phyloP scores from a whole-genome alignment of 805 yeast species.

The Saccharomycodes ludwigii region DNA sequence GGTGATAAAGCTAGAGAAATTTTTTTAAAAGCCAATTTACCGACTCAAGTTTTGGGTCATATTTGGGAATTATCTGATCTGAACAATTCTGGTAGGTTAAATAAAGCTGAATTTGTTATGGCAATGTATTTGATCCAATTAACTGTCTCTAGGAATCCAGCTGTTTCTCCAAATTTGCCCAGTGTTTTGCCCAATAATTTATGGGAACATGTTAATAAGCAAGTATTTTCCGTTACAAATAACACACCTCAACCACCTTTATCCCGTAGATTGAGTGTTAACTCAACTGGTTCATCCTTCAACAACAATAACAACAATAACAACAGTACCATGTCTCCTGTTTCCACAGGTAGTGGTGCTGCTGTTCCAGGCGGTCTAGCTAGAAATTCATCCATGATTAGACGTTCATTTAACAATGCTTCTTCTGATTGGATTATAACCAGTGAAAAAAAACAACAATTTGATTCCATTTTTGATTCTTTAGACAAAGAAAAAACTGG shows the following conservation, averaged over 20 bases:
- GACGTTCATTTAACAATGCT: constrained; percentile 22
- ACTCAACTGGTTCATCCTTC: constrained; percentile 18
- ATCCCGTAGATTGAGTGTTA: constrained; percentile 14
- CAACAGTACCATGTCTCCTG: constrained; percentile 22
- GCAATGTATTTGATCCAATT: constrained; percentile 91
- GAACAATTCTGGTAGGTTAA: constrained; percentile 57
- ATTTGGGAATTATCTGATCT: constrained; percentile 86
- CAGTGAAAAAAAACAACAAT: constrained; percentile 60
- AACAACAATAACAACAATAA: constrained; percentile 12
- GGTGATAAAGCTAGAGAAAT: constrained; percentile 80
- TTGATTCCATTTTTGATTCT: constrained; percentile 65
- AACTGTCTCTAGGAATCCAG: constrained; percentile 48
- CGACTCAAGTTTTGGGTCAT: constrained; percentile 64
- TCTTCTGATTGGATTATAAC: constrained; percentile 55
- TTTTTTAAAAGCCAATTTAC: constrained; percentile 78
- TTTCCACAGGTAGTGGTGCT: constrained; percentile 20
- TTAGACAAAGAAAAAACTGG: constrained; percentile 60
- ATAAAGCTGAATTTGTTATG: constrained; percentile 65
- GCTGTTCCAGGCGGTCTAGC: too few relatives aligned
- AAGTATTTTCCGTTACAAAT: constrained; percentile 10
- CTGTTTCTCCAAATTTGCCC: constrained; percentile 44
- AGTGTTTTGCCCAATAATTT: constrained; percentile 28
- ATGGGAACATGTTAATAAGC: constrained; percentile 26
- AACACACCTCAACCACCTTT: constrained; percentile 12
- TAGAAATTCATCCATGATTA: constrained; percentile 4